A percentile compares a stretch with the other conserved stretches of the same genome.
Conservation (phyloP, 441 rosid species). For the Jatropha podagrica region DNA sequence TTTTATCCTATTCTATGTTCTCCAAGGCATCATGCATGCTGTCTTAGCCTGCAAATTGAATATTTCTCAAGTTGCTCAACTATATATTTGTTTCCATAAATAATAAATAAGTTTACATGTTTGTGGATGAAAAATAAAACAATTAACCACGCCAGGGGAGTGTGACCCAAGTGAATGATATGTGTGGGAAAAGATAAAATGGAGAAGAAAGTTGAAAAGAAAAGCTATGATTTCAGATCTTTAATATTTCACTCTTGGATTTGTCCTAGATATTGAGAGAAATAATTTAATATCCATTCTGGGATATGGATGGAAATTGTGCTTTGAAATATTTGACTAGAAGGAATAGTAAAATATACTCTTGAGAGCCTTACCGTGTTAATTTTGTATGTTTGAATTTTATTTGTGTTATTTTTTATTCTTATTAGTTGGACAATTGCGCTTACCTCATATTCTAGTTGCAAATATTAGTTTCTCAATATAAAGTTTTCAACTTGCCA, state of each 20-base stretch:
- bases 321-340: background rate
- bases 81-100: background rate
- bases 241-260: background rate
- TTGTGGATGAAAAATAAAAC: background rate
- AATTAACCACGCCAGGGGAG: background rate
- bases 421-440: no score
- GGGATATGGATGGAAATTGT: background rate
- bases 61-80: background rate
- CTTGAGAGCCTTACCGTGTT: background rate
- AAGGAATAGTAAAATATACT: background rate
- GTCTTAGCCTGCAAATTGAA: background rate
- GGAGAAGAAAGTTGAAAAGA: background rate
- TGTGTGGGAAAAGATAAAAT: background rate
- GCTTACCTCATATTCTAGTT: background rate
- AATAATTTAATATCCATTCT: background rate
- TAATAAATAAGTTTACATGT: background rate
- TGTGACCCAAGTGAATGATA: background rate
- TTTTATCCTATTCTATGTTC: background rate
- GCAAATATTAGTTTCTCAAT: background rate
- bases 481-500: background rate
- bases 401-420: no score
- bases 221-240: background rate
- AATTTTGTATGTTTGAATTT: no score
- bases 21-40: background rate
- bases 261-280: background rate